Evolutionary conservation across 495 filamentous ascomycete genomes (phyloP).

Genomic region (Jackrogersella minutella): DNA sequence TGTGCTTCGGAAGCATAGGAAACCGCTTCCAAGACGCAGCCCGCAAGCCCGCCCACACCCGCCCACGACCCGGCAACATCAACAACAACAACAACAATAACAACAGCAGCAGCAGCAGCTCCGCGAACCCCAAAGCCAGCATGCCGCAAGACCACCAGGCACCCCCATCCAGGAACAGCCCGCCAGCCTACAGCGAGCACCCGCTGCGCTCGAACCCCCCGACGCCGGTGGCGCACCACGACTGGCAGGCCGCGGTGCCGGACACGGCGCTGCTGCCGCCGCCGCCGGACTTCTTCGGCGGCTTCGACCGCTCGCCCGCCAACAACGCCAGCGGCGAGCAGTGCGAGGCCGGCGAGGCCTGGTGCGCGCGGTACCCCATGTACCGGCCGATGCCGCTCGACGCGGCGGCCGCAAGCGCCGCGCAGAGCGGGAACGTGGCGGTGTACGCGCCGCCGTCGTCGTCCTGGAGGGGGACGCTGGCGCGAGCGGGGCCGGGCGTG

Average conservation of each 20-base stretch:
- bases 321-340: constrained; percentile 77
- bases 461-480: constrained; percentile 38
- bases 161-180: constrained; percentile 45
- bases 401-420: constrained; percentile 45
- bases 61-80: constrained; percentile 39
- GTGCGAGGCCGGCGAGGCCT: constrained; percentile 75
- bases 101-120: too few relatives aligned
- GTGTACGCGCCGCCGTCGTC: constrained; percentile 47
- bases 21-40: constrained; percentile 41
- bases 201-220: constrained; percentile 47
- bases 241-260: constrained; percentile 80
- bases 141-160: constrained; percentile 39
- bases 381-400: constrained; percentile 61
- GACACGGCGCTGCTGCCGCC: constrained; percentile 85
- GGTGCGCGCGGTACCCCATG: constrained; percentile 72
- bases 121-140: constrained; percentile 34
- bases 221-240: constrained; percentile 62
- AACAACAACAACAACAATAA: too few relatives aligned
- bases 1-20: constrained; percentile 59
- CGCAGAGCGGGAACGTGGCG: constrained; percentile 44
- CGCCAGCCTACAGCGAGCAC: constrained; percentile 32
- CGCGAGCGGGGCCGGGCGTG: constrained; percentile 49
- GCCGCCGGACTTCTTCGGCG: constrained; percentile 71
- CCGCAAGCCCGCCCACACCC: constrained; percentile 41
- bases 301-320: constrained; percentile 70